Base-by-base conservation (phyloP, 1,139 yeast genomes). In the Debaryomyces sp. region DNA sequence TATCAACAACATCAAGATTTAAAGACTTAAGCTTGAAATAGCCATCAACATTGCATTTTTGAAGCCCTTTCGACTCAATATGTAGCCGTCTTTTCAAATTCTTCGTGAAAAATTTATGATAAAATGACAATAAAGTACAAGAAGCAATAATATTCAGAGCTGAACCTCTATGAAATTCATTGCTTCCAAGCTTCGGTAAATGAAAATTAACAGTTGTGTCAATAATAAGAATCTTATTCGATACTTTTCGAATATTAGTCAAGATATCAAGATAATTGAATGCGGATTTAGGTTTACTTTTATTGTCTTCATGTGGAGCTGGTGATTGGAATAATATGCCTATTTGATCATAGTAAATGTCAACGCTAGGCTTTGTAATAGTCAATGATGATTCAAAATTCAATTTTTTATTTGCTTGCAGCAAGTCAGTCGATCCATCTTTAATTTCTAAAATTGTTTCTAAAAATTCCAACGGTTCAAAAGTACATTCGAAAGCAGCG, bases 311-410 rank as follows among this genome's bases (percentile, higher is more conserved):
- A 47, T 13, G 44, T 52, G 10, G 17, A n/a, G 7, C 22, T 4
- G 6, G n/a, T n/a, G 52, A 29, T 17, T 43, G 37, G 5, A 52
- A 42, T 15, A 54, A 44, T 15, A 46, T 49, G 37, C 61, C 67
- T 29, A 67, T 51, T 51, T 76, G 80, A 52, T 76, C 80, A 45
- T 70, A 71, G 53, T 71, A 76, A 24, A 75, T 49, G 50, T 71
- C 71, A 34, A 75, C 49, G 1, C 62, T 60, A 4, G 80, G 79
- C 43, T 67, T 67, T 4, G 78, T 57, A 1, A 67, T 44, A 5
- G 60, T 58, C 13, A 67, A 45, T 30, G 55, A 56, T 22, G 62
- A 46, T 21, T 57, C 58, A 26, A 63, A 54, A 44, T 63, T 61
- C 46, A 61, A 37, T 13, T 18, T 12, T 21, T n/a, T 41, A 22